These are phyloP conservation scores for Phaeoacremonium minimum DNA, from an alignment of 2,329 filamentous ascomycete genomes.

Conservation along the genomic window DNA sequence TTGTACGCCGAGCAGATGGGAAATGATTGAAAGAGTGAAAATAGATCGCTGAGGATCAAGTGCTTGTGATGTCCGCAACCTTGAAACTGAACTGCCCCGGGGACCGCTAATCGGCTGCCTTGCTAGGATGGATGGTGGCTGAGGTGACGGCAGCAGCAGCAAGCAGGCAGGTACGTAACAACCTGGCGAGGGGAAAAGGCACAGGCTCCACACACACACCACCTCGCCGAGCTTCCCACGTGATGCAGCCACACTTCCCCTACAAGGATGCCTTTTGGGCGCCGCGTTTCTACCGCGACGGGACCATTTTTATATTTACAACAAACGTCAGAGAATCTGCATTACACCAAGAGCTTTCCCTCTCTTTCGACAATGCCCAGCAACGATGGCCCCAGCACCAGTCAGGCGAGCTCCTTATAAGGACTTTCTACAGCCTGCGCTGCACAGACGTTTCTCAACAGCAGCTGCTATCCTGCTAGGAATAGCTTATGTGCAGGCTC, in stretches of 20 bases:
- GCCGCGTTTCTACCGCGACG: conserved; percentile 3
- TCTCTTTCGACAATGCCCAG: conserved; percentile 37
- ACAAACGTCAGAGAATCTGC: conserved; percentile 16
- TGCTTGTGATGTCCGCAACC: too few species aligned
- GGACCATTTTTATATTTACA: conserved; percentile 16
- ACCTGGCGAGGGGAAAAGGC: too few species aligned
- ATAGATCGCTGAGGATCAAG: too few species aligned
- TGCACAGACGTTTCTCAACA: conserved; percentile 82
- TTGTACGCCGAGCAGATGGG: too few species aligned
- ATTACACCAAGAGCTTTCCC: too few species aligned
- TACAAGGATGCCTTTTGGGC: too few species aligned
- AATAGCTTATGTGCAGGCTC: conserved; percentile 69
- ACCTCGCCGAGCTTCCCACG: not conserved
- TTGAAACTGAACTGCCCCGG: too few species aligned
- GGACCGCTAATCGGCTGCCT: conserved; percentile 8
- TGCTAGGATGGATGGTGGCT: conserved; percentile 19
- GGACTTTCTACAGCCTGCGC: conserved; percentile 83
- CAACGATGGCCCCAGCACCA: conserved; percentile 46
- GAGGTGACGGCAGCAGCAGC: too few species aligned
- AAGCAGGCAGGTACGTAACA: not conserved
- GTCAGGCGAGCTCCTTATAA: conserved; percentile 66
- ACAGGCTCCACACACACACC: too few species aligned
- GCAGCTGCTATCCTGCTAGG: conserved; percentile 66
- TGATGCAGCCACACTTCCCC: not conserved
- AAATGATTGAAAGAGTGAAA: too few species aligned